phyloP scores from a whole-genome alignment of 2,329 filamentous ascomycete genomes.

The Neonectria faginata region DNA sequence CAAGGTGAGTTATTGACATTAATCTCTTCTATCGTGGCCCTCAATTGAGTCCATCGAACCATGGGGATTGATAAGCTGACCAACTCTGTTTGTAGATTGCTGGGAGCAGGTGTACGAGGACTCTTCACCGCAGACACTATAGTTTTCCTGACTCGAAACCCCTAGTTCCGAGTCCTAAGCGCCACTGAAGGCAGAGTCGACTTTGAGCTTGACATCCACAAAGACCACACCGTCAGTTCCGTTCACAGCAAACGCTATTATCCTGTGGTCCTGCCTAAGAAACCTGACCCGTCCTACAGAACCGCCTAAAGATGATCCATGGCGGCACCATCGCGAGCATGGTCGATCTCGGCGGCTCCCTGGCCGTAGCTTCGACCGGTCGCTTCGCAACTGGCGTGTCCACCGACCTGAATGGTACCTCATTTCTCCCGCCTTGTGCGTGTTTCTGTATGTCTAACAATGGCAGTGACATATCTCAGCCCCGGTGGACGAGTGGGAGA shows the following conservation, averaged over 20 bases:
- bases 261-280: accelerated
- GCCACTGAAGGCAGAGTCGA: conserved; percentile 76
- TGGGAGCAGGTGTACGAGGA: conserved; percentile 44
- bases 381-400: conserved; percentile 73
- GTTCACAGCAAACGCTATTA: background rate
- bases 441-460: conserved; percentile 17
- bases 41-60: background rate
- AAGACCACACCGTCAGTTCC: conserved; percentile 76
- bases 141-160: accelerated
- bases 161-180: conserved; percentile 73
- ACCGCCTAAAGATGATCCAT: conserved; percentile 80
- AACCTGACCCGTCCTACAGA: conserved; percentile 58
- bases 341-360: conserved; percentile 73
- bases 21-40: conserved; percentile 7
- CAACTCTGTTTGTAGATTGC: conserved; percentile 33
- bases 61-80: conserved; percentile 17
- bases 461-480: conserved; percentile 71
- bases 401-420: conserved; percentile 71
- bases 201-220: conserved; percentile 80
- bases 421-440: accelerated
- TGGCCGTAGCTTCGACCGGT: conserved; percentile 74
- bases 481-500: conserved; percentile 69
- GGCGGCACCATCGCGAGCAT: conserved; percentile 84
- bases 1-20: conserved; percentile 68
- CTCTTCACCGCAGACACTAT: background rate